These are phyloP conservation scores for Fusarium sp. DNA, from an alignment of 2,329 filamentous ascomycete species.

Conservation along the genomic window DNA sequence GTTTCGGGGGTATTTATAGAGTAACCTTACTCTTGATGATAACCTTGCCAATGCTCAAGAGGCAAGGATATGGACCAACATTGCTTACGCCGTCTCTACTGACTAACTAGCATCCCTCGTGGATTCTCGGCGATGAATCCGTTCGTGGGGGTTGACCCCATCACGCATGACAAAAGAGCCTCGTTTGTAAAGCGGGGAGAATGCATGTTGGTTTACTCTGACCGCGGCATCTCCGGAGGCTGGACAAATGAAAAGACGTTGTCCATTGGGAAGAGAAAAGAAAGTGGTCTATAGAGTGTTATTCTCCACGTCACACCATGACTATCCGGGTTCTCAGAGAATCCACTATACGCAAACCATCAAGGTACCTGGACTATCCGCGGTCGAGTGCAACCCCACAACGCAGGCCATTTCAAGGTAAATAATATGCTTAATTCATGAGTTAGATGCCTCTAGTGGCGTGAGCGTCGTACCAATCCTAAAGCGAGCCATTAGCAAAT, in stretches of 20 bases:
- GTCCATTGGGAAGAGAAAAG: not conserved
- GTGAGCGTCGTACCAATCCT: slow-evolving; percentile 2
- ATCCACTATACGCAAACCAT: slow-evolving; percentile 35
- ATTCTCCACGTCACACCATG: slow-evolving; percentile 7
- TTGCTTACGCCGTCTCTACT: not conserved
- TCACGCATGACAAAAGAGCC: not conserved
- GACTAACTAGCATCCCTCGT: not conserved
- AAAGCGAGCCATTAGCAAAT: not conserved
- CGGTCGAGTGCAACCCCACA: slow-evolving; percentile 2
- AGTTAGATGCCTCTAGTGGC: not conserved
- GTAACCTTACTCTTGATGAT: not conserved
- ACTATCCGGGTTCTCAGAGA: slow-evolving; percentile 41
- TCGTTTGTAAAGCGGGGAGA: not conserved
- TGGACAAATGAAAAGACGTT: slow-evolving; percentile 20
- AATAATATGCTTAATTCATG: slow-evolving; percentile 44
- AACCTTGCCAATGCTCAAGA: not conserved
- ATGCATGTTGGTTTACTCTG: not conserved
- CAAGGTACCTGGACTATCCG: slow-evolving; percentile 34
- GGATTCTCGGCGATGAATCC: slow-evolving; percentile 7
- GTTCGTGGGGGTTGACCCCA: slow-evolving; percentile 21
- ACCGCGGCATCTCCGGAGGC: slow-evolving; percentile 2
- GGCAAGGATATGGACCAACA: not conserved
- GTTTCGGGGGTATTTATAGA: slow-evolving; percentile 37
- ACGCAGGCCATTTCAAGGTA: slow-evolving; percentile 32
- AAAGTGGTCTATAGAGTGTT: not conserved